Conservation (phyloP, 116 monocot species). For the Posidonia oceanica region DNA sequence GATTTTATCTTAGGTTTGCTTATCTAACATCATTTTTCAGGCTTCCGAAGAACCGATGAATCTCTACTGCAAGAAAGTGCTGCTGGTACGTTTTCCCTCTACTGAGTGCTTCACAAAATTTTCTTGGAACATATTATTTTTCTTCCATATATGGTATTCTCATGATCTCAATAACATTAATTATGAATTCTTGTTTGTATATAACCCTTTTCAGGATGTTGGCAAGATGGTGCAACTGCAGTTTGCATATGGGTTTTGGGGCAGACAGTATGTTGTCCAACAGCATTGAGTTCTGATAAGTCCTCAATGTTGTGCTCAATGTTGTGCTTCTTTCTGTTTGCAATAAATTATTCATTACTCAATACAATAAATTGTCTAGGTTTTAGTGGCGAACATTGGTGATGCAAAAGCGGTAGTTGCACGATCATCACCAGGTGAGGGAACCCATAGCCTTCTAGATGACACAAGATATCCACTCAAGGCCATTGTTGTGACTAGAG, state of each 20-base stretch:
- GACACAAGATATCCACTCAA: conserved; percentile 33
- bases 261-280: conserved; percentile 38
- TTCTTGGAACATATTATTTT: no score
- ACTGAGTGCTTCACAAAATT: no score
- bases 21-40: conserved; percentile 16
- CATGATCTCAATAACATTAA: no score
- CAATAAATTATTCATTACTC: not conserved
- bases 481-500: conserved; percentile 84
- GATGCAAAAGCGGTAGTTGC: conserved; percentile 89
- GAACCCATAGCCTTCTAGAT: conserved; percentile 6
- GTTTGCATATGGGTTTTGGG: conserved; percentile 77
- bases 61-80: conserved; percentile 56
- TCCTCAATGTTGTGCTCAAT: not conserved
- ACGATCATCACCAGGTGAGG: conserved; percentile 28
- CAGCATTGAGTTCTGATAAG: not conserved
- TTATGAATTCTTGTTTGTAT: no score
- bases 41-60: conserved; percentile 62
- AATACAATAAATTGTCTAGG: conserved; percentile 23
- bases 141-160: no score
- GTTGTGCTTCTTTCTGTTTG: not conserved
- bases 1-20: no score
- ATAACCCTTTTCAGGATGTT: conserved; percentile 36
- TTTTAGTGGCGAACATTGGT: conserved; percentile 81
- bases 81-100: conserved; percentile 5
- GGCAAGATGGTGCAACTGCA: conserved; percentile 96